A percentile compares a stretch with the other conserved stretches of the same genome.
Evolutionary conservation across 352 stramenopile genomes (phyloP).

Genomic region (Phytophthora fragariae): DNA sequence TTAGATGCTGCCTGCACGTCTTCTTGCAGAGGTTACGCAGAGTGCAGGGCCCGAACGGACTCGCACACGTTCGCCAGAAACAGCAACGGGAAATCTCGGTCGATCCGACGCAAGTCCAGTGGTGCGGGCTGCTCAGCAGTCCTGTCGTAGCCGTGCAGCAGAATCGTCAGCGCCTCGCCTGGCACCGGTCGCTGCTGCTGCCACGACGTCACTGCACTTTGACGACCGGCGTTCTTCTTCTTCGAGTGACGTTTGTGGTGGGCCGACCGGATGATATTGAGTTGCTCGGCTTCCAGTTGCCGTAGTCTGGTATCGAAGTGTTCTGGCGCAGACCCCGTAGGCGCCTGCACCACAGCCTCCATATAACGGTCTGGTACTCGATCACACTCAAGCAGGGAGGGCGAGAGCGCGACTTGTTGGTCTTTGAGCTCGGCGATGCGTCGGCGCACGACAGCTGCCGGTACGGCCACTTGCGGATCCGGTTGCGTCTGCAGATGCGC

Average conservation of each 20-base stretch:
- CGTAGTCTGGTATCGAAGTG: constrained; percentile 29
- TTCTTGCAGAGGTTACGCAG: too few species aligned
- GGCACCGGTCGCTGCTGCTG: not conserved
- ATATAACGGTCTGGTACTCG: not conserved
- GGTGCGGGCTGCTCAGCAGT: constrained; percentile 9
- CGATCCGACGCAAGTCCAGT: constrained; percentile 23
- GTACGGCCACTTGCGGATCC: constrained; percentile 80
- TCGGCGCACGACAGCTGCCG: constrained; percentile 63
- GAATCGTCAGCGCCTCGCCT: constrained; percentile 8
- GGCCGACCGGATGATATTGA: constrained; percentile 39
- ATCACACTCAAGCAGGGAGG: not conserved
- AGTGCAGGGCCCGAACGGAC: constrained; percentile 22
- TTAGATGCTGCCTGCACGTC: too few species aligned
- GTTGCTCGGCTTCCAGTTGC: constrained; percentile 39
- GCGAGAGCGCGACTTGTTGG: not conserved
- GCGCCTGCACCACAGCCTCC: not conserved
- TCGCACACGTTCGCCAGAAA: constrained; percentile 47
- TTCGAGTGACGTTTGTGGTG: constrained; percentile 15
- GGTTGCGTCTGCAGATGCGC: constrained; percentile 78
- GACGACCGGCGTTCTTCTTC: not conserved
- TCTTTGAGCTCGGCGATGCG: constrained; percentile 53
- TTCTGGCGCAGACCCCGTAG: not conserved
- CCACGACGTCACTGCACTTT: not conserved
- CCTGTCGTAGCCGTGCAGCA: constrained; percentile 12
- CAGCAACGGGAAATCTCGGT: constrained; percentile 38